phyloP scores from a whole-genome alignment of 305 asterid species.

The Coffea humblotiana region DNA sequence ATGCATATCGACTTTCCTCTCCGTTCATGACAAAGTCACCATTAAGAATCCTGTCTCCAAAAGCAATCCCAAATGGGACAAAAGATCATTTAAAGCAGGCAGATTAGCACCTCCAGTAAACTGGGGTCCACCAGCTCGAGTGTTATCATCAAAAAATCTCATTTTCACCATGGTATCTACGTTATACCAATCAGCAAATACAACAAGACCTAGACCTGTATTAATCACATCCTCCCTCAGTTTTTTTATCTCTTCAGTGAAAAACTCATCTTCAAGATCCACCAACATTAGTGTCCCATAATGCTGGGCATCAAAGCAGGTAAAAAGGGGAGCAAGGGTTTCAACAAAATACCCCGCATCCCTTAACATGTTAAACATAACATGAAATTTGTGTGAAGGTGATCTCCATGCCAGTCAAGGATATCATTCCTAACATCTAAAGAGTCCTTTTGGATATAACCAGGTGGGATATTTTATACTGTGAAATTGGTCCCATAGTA shows the following conservation, averaged over 20 bases:
- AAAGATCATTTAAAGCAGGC: constrained; percentile 93
- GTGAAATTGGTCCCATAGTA: constrained; percentile 98
- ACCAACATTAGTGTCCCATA: constrained; percentile 93
- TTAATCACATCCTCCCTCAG: constrained; percentile 75
- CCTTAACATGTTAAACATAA: constrained; percentile 90
- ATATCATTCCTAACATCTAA: constrained; percentile 94
- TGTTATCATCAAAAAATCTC: constrained; percentile 97
- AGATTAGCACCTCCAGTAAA: constrained; percentile 93
- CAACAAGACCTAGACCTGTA: constrained; percentile 78
- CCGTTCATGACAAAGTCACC: constrained; percentile 91
- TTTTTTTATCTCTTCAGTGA: constrained; percentile 74
- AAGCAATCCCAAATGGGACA: constrained; percentile 95
- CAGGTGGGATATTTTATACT: constrained; percentile 98
- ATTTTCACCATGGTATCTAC: constrained; percentile 96
- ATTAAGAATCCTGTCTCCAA: constrained; percentile 93
- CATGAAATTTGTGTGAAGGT: constrained; percentile 94
- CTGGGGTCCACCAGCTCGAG: constrained; percentile 99
- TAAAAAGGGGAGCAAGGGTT: constrained; percentile 93
- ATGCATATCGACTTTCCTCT: constrained; percentile 95
- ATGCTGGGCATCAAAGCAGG: constrained; percentile 92
- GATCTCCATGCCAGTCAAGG: constrained; percentile 99
- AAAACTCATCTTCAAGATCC: constrained; percentile 96
- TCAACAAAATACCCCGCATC: constrained; percentile 94
- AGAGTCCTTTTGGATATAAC: constrained; percentile 95
- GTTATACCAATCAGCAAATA: constrained; percentile 98